Evolutionary conservation across 352 stramenopile species (phyloP).

Genomic region (Pythium vanterpoolii): DNA sequence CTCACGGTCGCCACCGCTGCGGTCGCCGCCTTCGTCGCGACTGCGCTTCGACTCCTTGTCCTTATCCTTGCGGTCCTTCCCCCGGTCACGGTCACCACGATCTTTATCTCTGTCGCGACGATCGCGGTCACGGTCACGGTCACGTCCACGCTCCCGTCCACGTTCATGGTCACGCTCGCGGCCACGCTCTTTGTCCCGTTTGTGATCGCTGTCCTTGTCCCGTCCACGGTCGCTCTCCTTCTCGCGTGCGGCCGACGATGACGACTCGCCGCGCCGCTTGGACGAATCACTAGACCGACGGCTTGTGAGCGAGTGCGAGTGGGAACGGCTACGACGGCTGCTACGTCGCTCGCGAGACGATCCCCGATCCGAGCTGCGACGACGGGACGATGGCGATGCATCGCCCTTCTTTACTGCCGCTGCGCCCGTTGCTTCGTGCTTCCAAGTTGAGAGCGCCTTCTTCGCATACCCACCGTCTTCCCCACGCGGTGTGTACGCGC

Average conservation of each 20-base stretch:
- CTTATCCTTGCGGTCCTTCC: not conserved
- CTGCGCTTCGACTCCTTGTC: slow-evolving; percentile 32
- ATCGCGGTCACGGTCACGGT: slow-evolving; percentile 27
- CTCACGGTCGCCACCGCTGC: slow-evolving; percentile 35
- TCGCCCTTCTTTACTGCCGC: slow-evolving; percentile 29
- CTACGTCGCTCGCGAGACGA: slow-evolving; percentile 27
- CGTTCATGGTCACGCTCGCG: slow-evolving; percentile 15
- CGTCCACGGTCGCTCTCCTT: slow-evolving; percentile 18
- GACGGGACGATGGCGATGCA: slow-evolving; percentile 27
- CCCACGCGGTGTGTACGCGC: slow-evolving; percentile 24
- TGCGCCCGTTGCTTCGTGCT: slow-evolving; percentile 22
- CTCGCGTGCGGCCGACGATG: slow-evolving; percentile 17
- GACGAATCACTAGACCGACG: slow-evolving; percentile 33
- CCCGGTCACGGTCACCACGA: slow-evolving; percentile 21
- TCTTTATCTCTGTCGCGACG: slow-evolving; percentile 14
- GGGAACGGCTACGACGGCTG: slow-evolving; percentile 32
- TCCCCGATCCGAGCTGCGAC: slow-evolving; percentile 26
- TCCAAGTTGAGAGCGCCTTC: slow-evolving; percentile 29
- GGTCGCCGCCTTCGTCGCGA: slow-evolving; percentile 30
- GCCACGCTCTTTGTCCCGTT: slow-evolving; percentile 19
- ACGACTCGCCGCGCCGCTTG: slow-evolving; percentile 30
- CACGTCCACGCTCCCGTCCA: slow-evolving; percentile 18
- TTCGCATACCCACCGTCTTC: slow-evolving; percentile 26
- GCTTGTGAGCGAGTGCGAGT: slow-evolving; percentile 43
- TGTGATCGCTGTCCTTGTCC: slow-evolving; percentile 20